Conservation (phyloP, 169 alveolate species). For the Plasmodium yoelii region DNA sequence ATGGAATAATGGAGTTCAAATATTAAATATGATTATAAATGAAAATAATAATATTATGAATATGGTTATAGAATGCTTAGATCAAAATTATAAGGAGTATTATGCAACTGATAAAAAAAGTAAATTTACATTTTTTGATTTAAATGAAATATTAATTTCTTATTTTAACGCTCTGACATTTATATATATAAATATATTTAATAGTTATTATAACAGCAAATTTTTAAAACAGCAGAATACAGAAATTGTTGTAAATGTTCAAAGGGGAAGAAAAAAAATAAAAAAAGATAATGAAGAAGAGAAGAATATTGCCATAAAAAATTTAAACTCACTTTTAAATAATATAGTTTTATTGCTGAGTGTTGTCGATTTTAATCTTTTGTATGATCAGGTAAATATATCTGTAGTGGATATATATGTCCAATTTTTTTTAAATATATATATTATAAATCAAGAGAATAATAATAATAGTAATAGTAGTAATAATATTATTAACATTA, state of each 20-base stretch:
- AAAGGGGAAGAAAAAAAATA: slow-evolving; percentile 69
- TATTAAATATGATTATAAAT: slow-evolving; percentile 8
- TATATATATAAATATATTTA: slow-evolving; percentile 58
- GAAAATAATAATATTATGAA: slow-evolving; percentile 68
- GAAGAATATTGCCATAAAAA: slow-evolving; percentile 32
- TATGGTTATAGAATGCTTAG: slow-evolving; percentile 48
- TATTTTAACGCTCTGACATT: slow-evolving; percentile 70
- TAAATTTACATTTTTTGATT: slow-evolving; percentile 41
- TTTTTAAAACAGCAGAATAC: slow-evolving; percentile 41
- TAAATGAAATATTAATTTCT: slow-evolving; percentile 50
- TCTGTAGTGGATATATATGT: slow-evolving; percentile 45
- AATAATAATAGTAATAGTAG: slow-evolving; percentile 27
- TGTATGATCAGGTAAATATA: slow-evolving; percentile 32
- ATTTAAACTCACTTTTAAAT: slow-evolving; percentile 57
- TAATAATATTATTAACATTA: slow-evolving; percentile 21
- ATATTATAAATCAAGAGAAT: slow-evolving; percentile 51
- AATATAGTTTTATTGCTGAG: slow-evolving; percentile 65
- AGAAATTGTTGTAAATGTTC: slow-evolving; percentile 40
- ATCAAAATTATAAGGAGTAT: slow-evolving; percentile 55
- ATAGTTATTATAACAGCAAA: slow-evolving; percentile 41
- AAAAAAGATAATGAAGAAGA: slow-evolving; percentile 71
- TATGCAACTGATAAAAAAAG: slow-evolving; percentile 43
- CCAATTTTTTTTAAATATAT: slow-evolving; percentile 61
- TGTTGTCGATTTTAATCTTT: slow-evolving; percentile 30
- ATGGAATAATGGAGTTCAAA: slow-evolving; percentile 16